Conservation (phyloP, 768 basidiomycete genomes). For the Lactifluus echinatus region DNA sequence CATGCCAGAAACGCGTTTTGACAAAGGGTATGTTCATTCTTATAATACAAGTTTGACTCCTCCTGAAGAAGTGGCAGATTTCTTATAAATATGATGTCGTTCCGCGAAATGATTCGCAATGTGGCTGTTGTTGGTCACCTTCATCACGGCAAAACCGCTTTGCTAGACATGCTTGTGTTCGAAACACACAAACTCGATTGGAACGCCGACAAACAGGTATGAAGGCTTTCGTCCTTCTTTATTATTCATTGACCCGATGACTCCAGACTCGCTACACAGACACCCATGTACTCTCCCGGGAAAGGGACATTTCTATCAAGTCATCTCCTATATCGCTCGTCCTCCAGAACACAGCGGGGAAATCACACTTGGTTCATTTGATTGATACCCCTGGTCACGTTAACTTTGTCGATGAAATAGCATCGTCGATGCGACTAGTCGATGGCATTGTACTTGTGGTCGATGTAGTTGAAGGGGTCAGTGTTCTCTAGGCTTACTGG, state of each 20-base stretch:
- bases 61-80: slow-evolving; percentile 46
- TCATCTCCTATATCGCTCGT: slow-evolving; percentile 95
- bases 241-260: slow-evolving; percentile 10
- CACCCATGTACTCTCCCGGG: slow-evolving; percentile 81
- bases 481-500: neutral
- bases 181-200: slow-evolving; percentile 94
- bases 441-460: slow-evolving; percentile 93
- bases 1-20: slow-evolving; percentile 94
- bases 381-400: slow-evolving; percentile 98
- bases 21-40: slow-evolving; percentile 67
- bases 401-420: slow-evolving; percentile 98
- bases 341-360: slow-evolving; percentile 74
- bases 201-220: slow-evolving; percentile 78
- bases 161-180: slow-evolving; percentile 95
- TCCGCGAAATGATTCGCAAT: slow-evolving; percentile 93
- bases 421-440: slow-evolving; percentile 72
- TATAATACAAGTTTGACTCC: neutral
- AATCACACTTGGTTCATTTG: slow-evolving; percentile 88
- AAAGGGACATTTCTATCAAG: slow-evolving; percentile 90
- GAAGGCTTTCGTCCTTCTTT: neutral
- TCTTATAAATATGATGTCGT: slow-evolving; percentile 80
- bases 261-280: slow-evolving; percentile 88
- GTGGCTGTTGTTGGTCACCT: slow-evolving; percentile 94
- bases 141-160: slow-evolving; percentile 95
- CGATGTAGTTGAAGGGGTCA: slow-evolving; percentile 95